Evolutionary conservation across 805 yeast species (phyloP).

Genomic region (Teunomyces panamensis): DNA sequence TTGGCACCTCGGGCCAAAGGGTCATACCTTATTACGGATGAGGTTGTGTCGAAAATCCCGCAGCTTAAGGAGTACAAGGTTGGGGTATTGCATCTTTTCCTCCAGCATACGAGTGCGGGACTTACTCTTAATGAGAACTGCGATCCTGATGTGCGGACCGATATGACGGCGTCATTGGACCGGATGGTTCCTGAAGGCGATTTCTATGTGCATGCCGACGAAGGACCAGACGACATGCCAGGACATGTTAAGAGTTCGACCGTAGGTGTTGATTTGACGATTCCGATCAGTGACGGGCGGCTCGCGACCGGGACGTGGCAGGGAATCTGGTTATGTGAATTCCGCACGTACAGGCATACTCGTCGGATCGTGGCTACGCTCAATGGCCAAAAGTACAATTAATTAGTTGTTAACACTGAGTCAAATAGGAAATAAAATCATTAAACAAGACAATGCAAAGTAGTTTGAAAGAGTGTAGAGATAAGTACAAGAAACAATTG

Average conservation of each 20-base stretch:
- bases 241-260: slow-evolving; percentile 62
- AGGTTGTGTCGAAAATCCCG: slow-evolving; percentile 54
- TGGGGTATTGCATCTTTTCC: slow-evolving; percentile 63
- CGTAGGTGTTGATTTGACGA: slow-evolving; percentile 57
- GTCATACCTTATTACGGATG: slow-evolving; percentile 68
- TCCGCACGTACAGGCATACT: slow-evolving; percentile 60
- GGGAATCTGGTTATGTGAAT: slow-evolving; percentile 75
- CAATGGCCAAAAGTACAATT: slow-evolving; percentile 47
- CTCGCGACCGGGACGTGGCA: slow-evolving; percentile 83
- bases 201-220: slow-evolving; percentile 62
- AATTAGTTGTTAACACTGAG: too few relatives aligned
- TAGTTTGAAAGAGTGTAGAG: too few relatives aligned
- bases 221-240: slow-evolving; percentile 84
- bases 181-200: slow-evolving; percentile 65
- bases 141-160: slow-evolving; percentile 73
- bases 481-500: too few relatives aligned
- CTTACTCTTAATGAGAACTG: slow-evolving; percentile 75
- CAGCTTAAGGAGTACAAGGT: slow-evolving; percentile 56
- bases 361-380: slow-evolving; percentile 71
- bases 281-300: slow-evolving; percentile 68
- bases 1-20: slow-evolving; percentile 62
- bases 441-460: too few relatives aligned
- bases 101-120: slow-evolving; percentile 81
- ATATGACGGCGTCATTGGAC: slow-evolving; percentile 63
- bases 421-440: slow-evolving; percentile 1